These are phyloP conservation scores for Chlorella sp. DNA, from an alignment of 139 green algal genomes.

Conservation along the genomic window DNA sequence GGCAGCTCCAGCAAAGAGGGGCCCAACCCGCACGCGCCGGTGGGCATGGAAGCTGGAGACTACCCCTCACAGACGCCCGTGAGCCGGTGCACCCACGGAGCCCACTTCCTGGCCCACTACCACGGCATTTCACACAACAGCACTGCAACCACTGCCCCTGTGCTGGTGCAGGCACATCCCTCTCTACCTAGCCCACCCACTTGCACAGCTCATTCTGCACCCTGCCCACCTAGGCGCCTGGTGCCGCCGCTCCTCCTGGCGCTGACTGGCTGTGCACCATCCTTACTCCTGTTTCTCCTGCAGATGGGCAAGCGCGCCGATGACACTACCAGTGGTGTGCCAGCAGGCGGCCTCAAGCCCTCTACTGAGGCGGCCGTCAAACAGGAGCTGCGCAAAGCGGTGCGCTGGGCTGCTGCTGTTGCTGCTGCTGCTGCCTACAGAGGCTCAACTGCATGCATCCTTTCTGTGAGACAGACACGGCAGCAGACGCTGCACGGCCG, in stretches of 20 bases:
- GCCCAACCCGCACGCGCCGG: neutral
- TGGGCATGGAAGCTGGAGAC: neutral
- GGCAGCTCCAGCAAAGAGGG: neutral
- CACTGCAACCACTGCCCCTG: neutral
- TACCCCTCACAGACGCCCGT: constrained; percentile 30
- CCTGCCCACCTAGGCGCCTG: neutral
- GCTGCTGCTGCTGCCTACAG: neutral
- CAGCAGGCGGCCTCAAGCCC: constrained; percentile 20
- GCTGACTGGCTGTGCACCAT: neutral
- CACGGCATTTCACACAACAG: neutral
- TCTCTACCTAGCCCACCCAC: neutral
- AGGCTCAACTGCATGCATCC: no score
- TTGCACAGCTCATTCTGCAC: no score
- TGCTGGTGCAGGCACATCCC: neutral
- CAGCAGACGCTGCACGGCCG: no score
- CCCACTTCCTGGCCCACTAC: neutral
- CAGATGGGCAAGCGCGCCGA: constrained; percentile 17
- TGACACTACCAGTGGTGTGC: neutral
- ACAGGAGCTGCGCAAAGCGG: constrained; percentile 1
- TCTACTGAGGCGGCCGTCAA: constrained; percentile 14
- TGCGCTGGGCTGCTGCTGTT: neutral
- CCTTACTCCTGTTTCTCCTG: neutral
- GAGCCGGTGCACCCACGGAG: neutral
- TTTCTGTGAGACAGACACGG: no score
- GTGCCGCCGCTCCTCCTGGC: neutral